Percentiles rank a stretch among this genome's conserved stretches.
These are phyloP conservation scores for Coemansia furcata DNA, from an alignment of 192 early-diverging fungal species.

Conservation along the genomic window DNA sequence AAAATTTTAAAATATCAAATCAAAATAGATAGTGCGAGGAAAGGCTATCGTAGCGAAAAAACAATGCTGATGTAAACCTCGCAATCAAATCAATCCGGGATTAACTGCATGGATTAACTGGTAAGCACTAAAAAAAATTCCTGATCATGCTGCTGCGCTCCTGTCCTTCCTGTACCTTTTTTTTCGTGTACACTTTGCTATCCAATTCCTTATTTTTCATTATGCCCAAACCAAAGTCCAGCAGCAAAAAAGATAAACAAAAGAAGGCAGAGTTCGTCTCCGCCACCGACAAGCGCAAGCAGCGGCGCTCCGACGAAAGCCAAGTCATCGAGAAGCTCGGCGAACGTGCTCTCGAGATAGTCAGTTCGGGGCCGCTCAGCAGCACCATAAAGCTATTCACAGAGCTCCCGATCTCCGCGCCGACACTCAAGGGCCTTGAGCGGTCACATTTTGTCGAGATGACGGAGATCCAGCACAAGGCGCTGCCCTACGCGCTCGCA, in stretches of 20 bases:
- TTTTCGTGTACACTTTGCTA: not conserved
- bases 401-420: constrained; percentile 39
- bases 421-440: constrained; percentile 67
- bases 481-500: constrained; percentile 66
- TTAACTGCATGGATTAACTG: not conserved
- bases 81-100: not conserved
- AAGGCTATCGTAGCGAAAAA: not conserved
- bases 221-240: not conserved
- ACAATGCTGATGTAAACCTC: not conserved
- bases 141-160: not conserved
- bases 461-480: constrained; percentile 91
- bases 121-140: not conserved
- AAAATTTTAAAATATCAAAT: not conserved
- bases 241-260: constrained; percentile 12
- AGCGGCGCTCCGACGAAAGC: constrained; percentile 31
- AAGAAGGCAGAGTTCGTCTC: constrained; percentile 5
- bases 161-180: not conserved
- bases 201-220: not conserved
- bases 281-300: constrained; percentile 30
- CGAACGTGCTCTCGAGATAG: constrained; percentile 35
- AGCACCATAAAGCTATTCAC: constrained; percentile 22
- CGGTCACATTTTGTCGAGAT: constrained; percentile 84
- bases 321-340: constrained; percentile 39
- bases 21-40: constrained; percentile 6
- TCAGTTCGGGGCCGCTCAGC: constrained; percentile 15